A percentile compares a stretch with the other conserved stretches of the same genome.
phyloP scores from a whole-genome alignment of 2,329 filamentous ascomycete genomes.

The Diaporthe sp. region DNA sequence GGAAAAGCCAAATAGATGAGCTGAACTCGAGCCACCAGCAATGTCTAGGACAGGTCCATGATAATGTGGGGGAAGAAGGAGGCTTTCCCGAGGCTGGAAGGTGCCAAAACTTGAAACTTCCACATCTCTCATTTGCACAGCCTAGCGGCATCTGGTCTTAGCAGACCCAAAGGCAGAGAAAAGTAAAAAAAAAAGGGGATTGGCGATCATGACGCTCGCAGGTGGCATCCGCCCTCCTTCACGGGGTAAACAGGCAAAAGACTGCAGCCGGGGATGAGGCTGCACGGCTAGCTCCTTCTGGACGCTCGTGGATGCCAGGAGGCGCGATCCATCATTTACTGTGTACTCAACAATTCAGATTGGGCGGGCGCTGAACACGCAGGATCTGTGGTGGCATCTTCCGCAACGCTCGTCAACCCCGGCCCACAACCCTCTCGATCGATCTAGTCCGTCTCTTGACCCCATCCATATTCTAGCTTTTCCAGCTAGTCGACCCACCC shows the following conservation, averaged over 20 bases:
- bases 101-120: conserved; percentile 5
- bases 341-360: not conserved
- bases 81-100: conserved; percentile 26
- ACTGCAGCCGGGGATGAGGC: not conserved
- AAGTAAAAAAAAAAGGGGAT: not conserved
- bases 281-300: conserved; percentile 8
- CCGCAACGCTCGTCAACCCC: conserved; percentile 1
- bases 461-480: conserved; percentile 20
- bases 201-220: not conserved
- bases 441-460: conserved; percentile 11
- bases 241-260: not conserved
- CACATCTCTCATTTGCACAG: conserved; percentile 15
- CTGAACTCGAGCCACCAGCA: conserved; percentile 24
- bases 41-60: not conserved
- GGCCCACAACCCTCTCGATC: conserved; percentile 5
- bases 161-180: not conserved
- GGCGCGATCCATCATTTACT: not conserved
- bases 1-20: conserved; percentile 23
- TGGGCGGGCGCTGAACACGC: not conserved
- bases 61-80: conserved; percentile 6
- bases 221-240: not conserved
- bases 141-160: not conserved
- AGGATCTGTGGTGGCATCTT: not conserved
- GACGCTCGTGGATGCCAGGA: conserved; percentile 11
- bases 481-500: conserved; percentile 9